Percentiles rank a stretch among this genome's conserved stretches.
Evolutionary conservation across 78 protist species (phyloP).

Genomic region (Cavenderia fasciculata): DNA sequence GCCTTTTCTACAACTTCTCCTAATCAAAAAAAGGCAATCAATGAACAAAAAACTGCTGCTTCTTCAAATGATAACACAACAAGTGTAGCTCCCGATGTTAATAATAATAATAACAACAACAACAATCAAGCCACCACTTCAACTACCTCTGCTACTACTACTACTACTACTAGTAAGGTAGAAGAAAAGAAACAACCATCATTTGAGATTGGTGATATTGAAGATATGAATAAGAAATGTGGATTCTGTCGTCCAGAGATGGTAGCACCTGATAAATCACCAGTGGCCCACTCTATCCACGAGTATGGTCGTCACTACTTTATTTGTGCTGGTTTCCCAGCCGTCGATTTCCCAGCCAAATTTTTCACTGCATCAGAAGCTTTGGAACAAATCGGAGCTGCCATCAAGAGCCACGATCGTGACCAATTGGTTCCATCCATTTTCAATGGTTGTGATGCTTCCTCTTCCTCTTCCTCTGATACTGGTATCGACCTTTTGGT

Average conservation of each 20-base stretch:
- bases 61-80: too few species aligned
- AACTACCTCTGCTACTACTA: neutral
- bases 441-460: constrained; percentile 37
- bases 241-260: constrained; percentile 73
- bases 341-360: constrained; percentile 40
- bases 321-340: constrained; percentile 47
- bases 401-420: constrained; percentile 6
- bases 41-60: too few species aligned
- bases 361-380: neutral
- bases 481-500: constrained; percentile 19
- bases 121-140: neutral
- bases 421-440: neutral
- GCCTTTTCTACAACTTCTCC: too few species aligned
- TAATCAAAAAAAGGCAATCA: too few species aligned
- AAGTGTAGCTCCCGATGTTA: too few species aligned
- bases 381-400: neutral
- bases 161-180: neutral
- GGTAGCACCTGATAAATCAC: neutral
- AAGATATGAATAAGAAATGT: constrained; percentile 45
- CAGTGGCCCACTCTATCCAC: constrained; percentile 37
- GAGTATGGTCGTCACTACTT: constrained; percentile 54
- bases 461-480: neutral
- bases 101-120: too few species aligned
- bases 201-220: constrained; percentile 38
- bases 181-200: neutral